Percentiles rank a stretch among this genome's conserved stretches.
Conservation (phyloP, 108 stramenopile genomes). For the Cyclotella kingstonii region DNA sequence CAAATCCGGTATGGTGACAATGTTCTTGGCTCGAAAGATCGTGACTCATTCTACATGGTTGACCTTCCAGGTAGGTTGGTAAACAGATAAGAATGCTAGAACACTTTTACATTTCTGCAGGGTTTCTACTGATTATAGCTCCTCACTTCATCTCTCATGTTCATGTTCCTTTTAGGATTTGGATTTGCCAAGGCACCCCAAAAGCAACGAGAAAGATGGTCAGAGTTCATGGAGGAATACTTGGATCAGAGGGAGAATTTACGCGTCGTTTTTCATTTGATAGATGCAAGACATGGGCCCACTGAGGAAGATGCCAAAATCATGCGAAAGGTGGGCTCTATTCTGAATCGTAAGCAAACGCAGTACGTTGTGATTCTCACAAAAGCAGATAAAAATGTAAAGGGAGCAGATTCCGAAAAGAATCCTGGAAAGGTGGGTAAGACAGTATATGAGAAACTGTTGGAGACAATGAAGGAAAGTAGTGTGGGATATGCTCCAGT, state of each 20-base stretch:
- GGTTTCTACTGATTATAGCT: background rate
- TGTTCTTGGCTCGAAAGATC: conserved; percentile 70
- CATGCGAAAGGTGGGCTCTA: conserved; percentile 76
- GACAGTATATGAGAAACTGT: conserved; percentile 56
- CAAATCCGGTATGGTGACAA: conserved; percentile 84
- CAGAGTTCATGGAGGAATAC: conserved; percentile 78
- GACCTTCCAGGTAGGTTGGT: conserved; percentile 66
- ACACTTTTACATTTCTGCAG: too few species aligned
- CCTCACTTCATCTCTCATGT: conserved; percentile 13
- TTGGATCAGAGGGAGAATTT: conserved; percentile 64
- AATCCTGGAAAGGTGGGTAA: conserved; percentile 70
- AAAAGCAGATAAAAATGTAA: conserved; percentile 93
- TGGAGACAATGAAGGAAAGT: conserved; percentile 68
- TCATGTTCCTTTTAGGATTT: conserved; percentile 81
- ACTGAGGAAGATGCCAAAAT: conserved; percentile 87
- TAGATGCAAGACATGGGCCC: conserved; percentile 91
- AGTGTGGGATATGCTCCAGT: conserved; percentile 69
- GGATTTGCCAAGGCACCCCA: conserved; percentile 94
- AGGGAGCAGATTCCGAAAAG: conserved; percentile 50
- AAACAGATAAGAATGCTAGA: too few species aligned
- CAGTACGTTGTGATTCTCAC: conserved; percentile 90
- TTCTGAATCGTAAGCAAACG: conserved; percentile 28
- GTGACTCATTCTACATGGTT: conserved; percentile 86
- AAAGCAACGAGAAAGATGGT: conserved; percentile 77
- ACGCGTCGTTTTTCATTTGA: conserved; percentile 86